These are phyloP conservation scores for Diaporthe nobilis DNA, from an alignment of 2,329 filamentous ascomycete genomes.

Conservation along the genomic window DNA sequence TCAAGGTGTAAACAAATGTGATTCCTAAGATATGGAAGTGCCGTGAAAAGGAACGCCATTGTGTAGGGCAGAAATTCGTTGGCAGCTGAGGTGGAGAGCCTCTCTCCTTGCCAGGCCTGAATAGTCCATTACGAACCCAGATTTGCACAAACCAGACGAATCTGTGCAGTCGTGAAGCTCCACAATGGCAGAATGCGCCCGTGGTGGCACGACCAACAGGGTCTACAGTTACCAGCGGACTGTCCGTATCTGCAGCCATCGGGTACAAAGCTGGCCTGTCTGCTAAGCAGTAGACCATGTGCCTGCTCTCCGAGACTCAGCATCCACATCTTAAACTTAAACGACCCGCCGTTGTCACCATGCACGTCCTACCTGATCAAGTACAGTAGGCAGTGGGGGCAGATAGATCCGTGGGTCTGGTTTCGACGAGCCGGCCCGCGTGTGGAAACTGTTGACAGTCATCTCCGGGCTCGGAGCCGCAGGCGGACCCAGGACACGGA, in stretches of 20 bases:
- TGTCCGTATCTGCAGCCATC: neutral
- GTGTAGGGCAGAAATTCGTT: neutral
- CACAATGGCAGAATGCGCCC: neutral
- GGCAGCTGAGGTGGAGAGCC: neutral
- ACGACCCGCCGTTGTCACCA: neutral
- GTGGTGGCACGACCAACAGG: neutral
- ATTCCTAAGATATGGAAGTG: neutral
- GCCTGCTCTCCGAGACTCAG: neutral
- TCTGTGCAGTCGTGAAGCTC: neutral
- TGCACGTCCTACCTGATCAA: neutral
- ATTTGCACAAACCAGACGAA: neutral
- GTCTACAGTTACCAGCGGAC: too few relatives aligned
- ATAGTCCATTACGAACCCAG: neutral
- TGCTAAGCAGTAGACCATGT: neutral
- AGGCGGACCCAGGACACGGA: neutral
- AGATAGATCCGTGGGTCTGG: neutral
- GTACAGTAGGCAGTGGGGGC: neutral
- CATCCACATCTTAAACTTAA: neutral
- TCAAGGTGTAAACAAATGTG: neutral
- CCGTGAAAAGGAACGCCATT: neutral
- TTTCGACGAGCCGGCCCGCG: constrained; percentile 17
- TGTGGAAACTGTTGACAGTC: constrained; percentile 23
- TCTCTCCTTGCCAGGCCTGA: neutral
- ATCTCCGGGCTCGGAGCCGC: constrained; percentile 42
- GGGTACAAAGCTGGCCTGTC: neutral